Percentiles rank a stretch among this genome's conserved stretches.
phyloP scores from a whole-genome alignment of 2,329 filamentous ascomycete genomes.

The Fusarium xyrophilum region DNA sequence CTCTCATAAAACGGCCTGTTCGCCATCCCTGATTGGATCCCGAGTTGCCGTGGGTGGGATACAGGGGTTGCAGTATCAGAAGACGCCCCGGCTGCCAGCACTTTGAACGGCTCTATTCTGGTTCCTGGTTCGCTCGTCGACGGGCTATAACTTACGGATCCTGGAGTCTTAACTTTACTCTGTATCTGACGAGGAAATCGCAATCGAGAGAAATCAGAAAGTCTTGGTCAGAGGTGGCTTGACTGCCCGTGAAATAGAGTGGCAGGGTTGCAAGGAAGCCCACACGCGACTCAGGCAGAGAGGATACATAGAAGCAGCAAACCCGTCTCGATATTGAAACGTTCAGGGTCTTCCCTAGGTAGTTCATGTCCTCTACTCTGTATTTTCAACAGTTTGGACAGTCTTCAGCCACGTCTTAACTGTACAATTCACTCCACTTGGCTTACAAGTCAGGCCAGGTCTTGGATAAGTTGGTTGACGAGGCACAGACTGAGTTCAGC shows the following conservation, averaged over 20 bases:
- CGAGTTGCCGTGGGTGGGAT: slow-evolving; percentile 26
- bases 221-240: slow-evolving; percentile 4
- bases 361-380: slow-evolving; percentile 1
- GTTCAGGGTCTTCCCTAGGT: slow-evolving; percentile 6
- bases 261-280: slow-evolving; percentile 20
- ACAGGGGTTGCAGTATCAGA: slow-evolving; percentile 22
- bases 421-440: not conserved
- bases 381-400: not conserved
- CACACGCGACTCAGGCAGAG: not conserved
- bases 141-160: slow-evolving; percentile 14
- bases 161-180: slow-evolving; percentile 18
- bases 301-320: slow-evolving; percentile 24
- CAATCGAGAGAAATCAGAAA: not conserved
- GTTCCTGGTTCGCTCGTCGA: slow-evolving; percentile 23
- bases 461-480: not conserved
- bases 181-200: slow-evolving; percentile 8
- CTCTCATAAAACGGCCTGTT: slow-evolving; percentile 17
- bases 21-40: slow-evolving; percentile 12
- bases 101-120: slow-evolving; percentile 23
- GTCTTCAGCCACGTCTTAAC: slow-evolving; percentile 12
- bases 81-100: slow-evolving; percentile 29
- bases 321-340: slow-evolving; percentile 7
- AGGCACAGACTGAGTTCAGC: slow-evolving; percentile 28
- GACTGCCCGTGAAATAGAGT: slow-evolving; percentile 11
- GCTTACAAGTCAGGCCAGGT: not conserved